Conservation (phyloP, 495 filamentous ascomycete species). For the Xylaria flabelliformis region DNA sequence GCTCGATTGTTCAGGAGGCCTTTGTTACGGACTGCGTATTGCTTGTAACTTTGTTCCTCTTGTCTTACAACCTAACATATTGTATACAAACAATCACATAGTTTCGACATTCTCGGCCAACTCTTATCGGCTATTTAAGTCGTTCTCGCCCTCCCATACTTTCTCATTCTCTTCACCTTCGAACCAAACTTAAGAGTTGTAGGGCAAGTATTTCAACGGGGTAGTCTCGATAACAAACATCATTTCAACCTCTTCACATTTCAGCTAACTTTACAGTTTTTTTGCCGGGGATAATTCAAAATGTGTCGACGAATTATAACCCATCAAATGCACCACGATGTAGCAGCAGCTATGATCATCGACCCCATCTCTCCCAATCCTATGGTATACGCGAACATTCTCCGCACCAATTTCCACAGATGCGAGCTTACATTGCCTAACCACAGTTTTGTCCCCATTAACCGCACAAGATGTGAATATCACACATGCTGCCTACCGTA, state of each 20-base stretch:
- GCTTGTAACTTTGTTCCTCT: not conserved
- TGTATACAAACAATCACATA: slow-evolving; percentile 6
- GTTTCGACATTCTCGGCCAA: not conserved
- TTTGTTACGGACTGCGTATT: not conserved
- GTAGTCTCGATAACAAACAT: not conserved
- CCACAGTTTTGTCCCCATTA: not conserved
- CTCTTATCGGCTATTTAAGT: not conserved
- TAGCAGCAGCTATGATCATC: slow-evolving; percentile 33
- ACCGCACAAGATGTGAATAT: slow-evolving; percentile 22
- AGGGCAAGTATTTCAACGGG: not conserved
- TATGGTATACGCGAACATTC: slow-evolving; percentile 31
- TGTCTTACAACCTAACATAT: not conserved
- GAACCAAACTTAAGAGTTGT: not conserved
- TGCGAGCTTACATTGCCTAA: slow-evolving; percentile 30
- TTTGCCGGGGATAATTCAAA: not conserved
- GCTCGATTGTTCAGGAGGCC: not conserved
- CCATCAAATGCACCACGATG: slow-evolving; percentile 41
- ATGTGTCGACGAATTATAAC: slow-evolving; percentile 30
- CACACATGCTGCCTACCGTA: slow-evolving; percentile 34
- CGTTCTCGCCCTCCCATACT: too few relatives aligned
- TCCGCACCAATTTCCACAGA: slow-evolving; percentile 27
- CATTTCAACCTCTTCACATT: not conserved
- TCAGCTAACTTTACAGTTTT: not conserved
- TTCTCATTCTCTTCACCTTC: not conserved
- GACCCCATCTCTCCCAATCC: not conserved